These are phyloP conservation scores for Effrenium voratum DNA, from an alignment of 73 alveolate species.

Conservation along the genomic window DNA sequence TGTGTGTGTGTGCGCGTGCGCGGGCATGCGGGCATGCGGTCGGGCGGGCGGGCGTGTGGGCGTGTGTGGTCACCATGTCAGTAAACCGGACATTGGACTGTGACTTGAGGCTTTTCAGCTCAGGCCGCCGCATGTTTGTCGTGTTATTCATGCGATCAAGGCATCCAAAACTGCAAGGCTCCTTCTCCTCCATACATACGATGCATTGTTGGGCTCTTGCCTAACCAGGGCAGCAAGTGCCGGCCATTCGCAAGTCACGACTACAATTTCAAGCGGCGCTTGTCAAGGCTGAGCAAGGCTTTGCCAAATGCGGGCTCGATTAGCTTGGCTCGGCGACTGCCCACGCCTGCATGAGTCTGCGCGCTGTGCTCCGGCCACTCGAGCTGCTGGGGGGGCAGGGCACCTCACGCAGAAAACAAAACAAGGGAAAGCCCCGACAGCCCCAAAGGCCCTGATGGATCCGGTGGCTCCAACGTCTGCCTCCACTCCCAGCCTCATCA, in stretches of 20 bases:
- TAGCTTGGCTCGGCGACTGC: neutral
- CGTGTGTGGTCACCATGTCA: no score
- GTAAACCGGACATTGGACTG: no score
- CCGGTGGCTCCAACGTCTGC: no score
- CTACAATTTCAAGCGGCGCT: neutral
- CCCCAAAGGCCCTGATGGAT: no score
- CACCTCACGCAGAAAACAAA: slow-evolving; percentile 1
- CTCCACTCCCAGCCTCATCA: slow-evolving; percentile 60
- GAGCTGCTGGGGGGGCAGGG: slow-evolving; percentile 61
- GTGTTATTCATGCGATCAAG: no score
- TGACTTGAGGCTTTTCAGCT: no score
- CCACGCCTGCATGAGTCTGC: slow-evolving; percentile 66
- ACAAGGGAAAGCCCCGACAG: no score
- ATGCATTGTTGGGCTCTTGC: slow-evolving; percentile 89
- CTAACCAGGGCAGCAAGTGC: neutral
- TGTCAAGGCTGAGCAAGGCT: neutral
- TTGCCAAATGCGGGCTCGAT: neutral
- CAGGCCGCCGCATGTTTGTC: no score
- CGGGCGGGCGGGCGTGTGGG: no score
- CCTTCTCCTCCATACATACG: slow-evolving; percentile 92
- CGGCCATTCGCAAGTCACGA: neutral
- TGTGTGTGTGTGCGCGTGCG: no score
- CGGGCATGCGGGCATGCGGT: no score
- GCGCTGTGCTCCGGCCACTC: slow-evolving; percentile 52
- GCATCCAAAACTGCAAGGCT: no score